These are phyloP conservation scores for Hypsizygus marmoreus DNA, from an alignment of 768 basidiomycete genomes.

Conservation along the genomic window DNA sequence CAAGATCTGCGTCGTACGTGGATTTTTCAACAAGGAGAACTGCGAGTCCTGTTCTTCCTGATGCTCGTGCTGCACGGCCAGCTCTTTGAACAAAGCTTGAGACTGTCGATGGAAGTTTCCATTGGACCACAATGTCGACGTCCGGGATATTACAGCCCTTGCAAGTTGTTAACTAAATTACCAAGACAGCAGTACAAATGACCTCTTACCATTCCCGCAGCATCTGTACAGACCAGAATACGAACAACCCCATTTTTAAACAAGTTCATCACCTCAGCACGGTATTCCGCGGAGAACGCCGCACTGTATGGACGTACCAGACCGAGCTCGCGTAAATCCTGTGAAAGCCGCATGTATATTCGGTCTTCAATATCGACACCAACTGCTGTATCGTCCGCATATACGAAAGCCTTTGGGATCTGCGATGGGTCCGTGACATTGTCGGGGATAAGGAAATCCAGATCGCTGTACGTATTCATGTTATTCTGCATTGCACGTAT, in stretches of 20 bases:
- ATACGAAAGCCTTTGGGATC: conserved; percentile 30
- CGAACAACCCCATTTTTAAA: conserved; percentile 28
- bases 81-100: conserved; percentile 33
- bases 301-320: conserved; percentile 31
- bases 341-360: conserved; percentile 16
- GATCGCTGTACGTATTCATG: conserved; percentile 31
- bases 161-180: not conserved
- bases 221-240: conserved; percentile 37
- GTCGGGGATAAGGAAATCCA: conserved; percentile 31
- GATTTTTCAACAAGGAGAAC: conserved; percentile 21
- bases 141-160: conserved; percentile 28
- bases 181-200: not conserved
- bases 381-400: conserved; percentile 27
- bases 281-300: conserved; percentile 16
- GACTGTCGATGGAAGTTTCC: conserved; percentile 27
- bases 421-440: conserved; percentile 9
- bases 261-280: conserved; percentile 19
- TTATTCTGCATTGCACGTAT: conserved; percentile 34
- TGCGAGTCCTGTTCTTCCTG: conserved; percentile 16
- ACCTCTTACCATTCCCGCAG: conserved; percentile 35
- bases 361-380: conserved; percentile 28
- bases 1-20: conserved; percentile 8
- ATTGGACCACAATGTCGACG: conserved; percentile 34
- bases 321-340: conserved; percentile 9
- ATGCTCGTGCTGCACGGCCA: conserved; percentile 26